These are phyloP conservation scores for Psilocybe azurescens DNA, from an alignment of 768 basidiomycete species.

Conservation along the genomic window DNA sequence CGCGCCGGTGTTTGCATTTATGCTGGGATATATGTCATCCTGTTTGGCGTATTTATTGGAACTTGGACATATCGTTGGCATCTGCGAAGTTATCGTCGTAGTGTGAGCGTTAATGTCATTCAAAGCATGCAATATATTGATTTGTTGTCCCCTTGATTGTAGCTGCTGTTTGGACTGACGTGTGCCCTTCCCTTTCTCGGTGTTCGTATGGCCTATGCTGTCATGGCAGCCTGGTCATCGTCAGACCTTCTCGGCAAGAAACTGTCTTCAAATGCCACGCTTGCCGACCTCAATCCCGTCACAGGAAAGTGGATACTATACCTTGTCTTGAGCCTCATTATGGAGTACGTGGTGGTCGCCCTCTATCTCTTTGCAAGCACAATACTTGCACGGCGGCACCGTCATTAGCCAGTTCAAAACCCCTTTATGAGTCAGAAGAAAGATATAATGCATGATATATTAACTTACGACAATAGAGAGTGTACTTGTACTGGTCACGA, in stretches of 20 bases:
- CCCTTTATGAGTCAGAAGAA: neutral
- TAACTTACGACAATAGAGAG: slow-evolving; percentile 8
- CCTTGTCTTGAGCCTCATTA: slow-evolving; percentile 61
- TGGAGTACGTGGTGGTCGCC: slow-evolving; percentile 58
- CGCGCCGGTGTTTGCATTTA: slow-evolving; percentile 49
- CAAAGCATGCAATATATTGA: neutral
- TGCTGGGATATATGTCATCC: slow-evolving; percentile 43
- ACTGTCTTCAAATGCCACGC: slow-evolving; percentile 42
- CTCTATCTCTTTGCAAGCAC: slow-evolving; percentile 56
- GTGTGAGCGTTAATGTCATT: slow-evolving; percentile 34
- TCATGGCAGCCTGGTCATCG: slow-evolving; percentile 65
- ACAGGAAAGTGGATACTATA: slow-evolving; percentile 64
- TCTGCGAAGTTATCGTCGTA: slow-evolving; percentile 50
- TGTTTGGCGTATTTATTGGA: slow-evolving; percentile 45
- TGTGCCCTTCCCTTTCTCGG: slow-evolving; percentile 65
- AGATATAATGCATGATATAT: neutral
- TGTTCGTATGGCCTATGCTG: slow-evolving; percentile 58
- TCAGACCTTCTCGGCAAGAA: slow-evolving; percentile 45
- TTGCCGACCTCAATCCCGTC: slow-evolving; percentile 61
- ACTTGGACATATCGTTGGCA: slow-evolving; percentile 53
- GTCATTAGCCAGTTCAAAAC: slow-evolving; percentile 13
- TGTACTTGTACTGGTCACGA: slow-evolving; percentile 8
- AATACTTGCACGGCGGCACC: slow-evolving; percentile 39
- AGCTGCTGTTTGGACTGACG: slow-evolving; percentile 64
- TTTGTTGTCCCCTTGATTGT: slow-evolving; percentile 4